Base-by-base conservation (phyloP, 352 stramenopile species). In the Thalassiosira livingstoniorum region DNA sequence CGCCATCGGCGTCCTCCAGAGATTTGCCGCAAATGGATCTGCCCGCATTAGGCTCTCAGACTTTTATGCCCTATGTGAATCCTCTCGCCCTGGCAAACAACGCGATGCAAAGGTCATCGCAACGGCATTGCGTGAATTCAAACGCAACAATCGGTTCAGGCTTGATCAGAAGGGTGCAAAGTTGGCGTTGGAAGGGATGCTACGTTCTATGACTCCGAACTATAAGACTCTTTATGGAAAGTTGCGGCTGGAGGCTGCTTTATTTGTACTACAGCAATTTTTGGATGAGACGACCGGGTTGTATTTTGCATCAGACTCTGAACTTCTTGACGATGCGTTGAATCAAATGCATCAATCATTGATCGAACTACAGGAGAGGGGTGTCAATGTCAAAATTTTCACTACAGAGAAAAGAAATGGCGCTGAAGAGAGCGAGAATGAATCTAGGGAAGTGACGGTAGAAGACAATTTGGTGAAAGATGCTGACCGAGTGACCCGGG, bases 51-150 rank as follows among this genome's bases (percentile, higher is more conserved):
- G 82, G 15, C 70, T 67, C 57, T 75, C 75, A 13, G 82, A 88
- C 67, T 83, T 88, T 68, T 7, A 78, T 23, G 25, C 25, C 45
- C 45, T 88, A n/a, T 85, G 75, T 53, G 27, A 83, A 3, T 83
- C 75, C 15, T 37, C 82, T 4, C 69, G 82, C 7, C 70, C 62
- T n/a, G 82, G 76, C n/a, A 83, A 85, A 37, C 43, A 70, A 53
- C 42, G 61, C 13, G 82, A 88, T 75, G 82, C 76, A 53, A 71
- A 76, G n/a, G 64, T 82, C 15, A 88, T 88, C 72, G 43, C 67
- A 21, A 84, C 71, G 23, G 75, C 82, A 0, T 78, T 88, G 29
- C 62, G 57, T 31, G 82, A 88, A 62, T 88, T 88, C 72, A 79
- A 73, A 31, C 35, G 66, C 2, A 75, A 68, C 51, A 88, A 88